Conservation (phyloP, 1,284 basidiomycete species). For the Leccinum ambiguum region DNA sequence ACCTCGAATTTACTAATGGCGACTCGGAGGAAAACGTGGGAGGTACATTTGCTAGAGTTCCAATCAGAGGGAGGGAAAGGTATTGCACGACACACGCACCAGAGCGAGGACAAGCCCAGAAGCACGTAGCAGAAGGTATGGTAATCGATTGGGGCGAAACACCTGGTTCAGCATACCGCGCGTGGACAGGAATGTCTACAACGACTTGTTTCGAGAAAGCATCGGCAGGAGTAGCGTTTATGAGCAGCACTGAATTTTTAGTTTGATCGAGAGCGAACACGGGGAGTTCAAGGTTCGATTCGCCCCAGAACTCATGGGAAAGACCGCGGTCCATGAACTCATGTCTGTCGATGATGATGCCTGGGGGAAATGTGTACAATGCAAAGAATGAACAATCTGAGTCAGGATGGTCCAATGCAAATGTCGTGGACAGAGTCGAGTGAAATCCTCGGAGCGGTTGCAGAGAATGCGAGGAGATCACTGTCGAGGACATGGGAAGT, state of each 20-base stretch:
- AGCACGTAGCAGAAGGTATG: constrained; percentile 26
- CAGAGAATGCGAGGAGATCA: constrained; percentile 25
- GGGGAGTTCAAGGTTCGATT: constrained; percentile 34
- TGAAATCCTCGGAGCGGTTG: constrained; percentile 30
- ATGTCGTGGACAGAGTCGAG: constrained; percentile 29
- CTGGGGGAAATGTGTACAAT: constrained; percentile 29
- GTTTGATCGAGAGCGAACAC: constrained; percentile 31
- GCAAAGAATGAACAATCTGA: constrained; percentile 27
- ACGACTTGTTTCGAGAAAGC: constrained; percentile 8
- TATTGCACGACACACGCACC: constrained; percentile 17
- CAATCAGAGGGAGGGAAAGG: constrained; percentile 8
- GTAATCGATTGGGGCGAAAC: constrained; percentile 15
- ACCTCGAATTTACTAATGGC: constrained; percentile 22
- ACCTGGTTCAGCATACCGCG: constrained; percentile 30
- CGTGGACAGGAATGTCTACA: constrained; percentile 31
- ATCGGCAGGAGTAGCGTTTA: constrained; percentile 19
- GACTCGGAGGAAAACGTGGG: constrained; percentile 13
- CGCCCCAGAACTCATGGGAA: constrained; percentile 33
- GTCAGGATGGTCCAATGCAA: constrained; percentile 16
- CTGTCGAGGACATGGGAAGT: constrained; percentile 21
- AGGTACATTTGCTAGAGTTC: constrained; percentile 11
- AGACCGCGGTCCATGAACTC: constrained; percentile 30
- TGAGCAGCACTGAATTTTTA: constrained; percentile 21
- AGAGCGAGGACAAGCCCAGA: constrained; percentile 31
- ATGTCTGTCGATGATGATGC: constrained; percentile 31